Conservation (phyloP, 139 green algal species). For the Chlamydomonas incerta region DNA sequence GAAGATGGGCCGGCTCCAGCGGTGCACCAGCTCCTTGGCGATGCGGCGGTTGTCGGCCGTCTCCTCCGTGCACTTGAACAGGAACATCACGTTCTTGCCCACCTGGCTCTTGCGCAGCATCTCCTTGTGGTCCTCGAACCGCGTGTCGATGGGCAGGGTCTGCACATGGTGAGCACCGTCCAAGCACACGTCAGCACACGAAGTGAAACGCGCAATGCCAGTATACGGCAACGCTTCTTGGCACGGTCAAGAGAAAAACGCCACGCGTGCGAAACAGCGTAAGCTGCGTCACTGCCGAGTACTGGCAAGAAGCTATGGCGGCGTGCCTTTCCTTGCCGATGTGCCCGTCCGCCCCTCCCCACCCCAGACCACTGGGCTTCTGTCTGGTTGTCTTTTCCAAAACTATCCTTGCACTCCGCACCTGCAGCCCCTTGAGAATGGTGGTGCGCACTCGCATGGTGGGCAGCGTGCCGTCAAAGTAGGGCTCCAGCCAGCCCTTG, state of each 20-base stretch:
- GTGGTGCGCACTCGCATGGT: conserved; percentile 48
- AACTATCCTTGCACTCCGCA: no score
- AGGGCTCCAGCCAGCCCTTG: conserved; percentile 69
- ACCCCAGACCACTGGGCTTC: no score
- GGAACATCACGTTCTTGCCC: conserved; percentile 62
- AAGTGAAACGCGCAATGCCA: background rate
- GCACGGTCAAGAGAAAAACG: no score
- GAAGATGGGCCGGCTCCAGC: conserved; percentile 53
- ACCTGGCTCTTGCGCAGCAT: conserved; percentile 57
- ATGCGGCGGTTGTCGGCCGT: conserved; percentile 55
- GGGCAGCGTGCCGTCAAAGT: conserved; percentile 63
- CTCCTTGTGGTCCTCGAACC: conserved; percentile 53
- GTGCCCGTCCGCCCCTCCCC: no score
- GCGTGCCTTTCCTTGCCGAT: no score
- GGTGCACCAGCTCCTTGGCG: conserved; percentile 61
- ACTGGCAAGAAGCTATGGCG: no score
- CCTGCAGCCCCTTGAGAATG: conserved; percentile 50
- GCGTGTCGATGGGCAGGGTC: conserved; percentile 64
- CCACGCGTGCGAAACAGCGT: no score
- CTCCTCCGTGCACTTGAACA: conserved; percentile 56
- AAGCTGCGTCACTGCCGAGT: no score
- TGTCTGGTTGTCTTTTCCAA: no score
- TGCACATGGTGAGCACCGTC: no score
- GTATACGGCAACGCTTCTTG: no score
- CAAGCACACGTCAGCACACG: no score